Percentiles rank a stretch among this genome's conserved stretches.
Evolutionary conservation across 345 rosid species (phyloP).

Genomic region (Firmiana major): DNA sequence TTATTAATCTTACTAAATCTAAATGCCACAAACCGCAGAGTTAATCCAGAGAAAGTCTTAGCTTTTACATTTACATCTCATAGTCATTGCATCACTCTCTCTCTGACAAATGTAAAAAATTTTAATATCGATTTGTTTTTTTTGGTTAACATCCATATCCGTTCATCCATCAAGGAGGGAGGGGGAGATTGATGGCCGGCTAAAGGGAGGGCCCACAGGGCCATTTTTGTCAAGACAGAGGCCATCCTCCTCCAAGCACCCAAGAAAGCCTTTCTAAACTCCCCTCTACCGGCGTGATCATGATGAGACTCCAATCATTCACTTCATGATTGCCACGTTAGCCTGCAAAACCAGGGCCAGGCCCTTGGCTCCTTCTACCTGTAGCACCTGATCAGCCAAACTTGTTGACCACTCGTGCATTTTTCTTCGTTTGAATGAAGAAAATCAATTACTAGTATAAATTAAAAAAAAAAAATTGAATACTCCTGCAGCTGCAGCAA

Average conservation of each 20-base stretch:
- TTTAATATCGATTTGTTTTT: too few species aligned
- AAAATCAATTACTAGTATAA: neutral
- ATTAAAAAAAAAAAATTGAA: neutral
- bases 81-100: too few species aligned
- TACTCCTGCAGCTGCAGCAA: too few species aligned
- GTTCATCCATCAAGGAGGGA: too few species aligned
- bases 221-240: conserved; percentile 26
- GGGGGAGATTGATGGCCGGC: conserved; percentile 27
- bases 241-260: neutral
- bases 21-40: too few species aligned
- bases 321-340: conserved; percentile 28
- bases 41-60: too few species aligned
- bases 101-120: too few species aligned
- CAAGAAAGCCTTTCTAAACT: conserved; percentile 5
- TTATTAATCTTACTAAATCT: too few species aligned
- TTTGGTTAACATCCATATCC: too few species aligned
- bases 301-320: conserved; percentile 24
- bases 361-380: conserved; percentile 7
- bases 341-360: conserved; percentile 4
- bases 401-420: conserved; percentile 36
- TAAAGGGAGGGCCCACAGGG: conserved; percentile 32
- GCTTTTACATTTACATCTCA: too few species aligned
- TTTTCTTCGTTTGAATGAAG: neutral
- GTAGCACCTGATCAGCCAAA: conserved; percentile 54
- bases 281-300: neutral